Evolutionary conservation across 495 filamentous ascomycete species (phyloP), one percentile per base, ranked within the genome.

Genomic region (Podospora comata): DNA sequence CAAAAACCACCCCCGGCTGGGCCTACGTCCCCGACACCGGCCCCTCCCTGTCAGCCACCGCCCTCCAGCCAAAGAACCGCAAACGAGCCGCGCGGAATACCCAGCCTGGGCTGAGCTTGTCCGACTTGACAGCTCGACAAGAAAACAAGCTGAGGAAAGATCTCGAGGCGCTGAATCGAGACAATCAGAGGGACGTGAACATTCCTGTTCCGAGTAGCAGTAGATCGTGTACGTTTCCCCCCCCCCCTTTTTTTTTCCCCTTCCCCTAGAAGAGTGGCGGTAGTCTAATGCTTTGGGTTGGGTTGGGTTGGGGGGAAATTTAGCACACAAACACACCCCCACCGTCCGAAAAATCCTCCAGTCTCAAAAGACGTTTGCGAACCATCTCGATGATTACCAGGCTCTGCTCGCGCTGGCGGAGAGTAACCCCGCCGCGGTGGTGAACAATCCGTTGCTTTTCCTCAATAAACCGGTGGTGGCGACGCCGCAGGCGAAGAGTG

Each of bases 261-360:
- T 13, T 23, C 11, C 20, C 30, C n/a, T 28, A 32, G 1, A 23
- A 23, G 23, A 23, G 23, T 23, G 23, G 23, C 23, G 1, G 23
- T 23, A 23, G 23, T 23, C 23, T 23, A 23, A 23, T 23, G 23
- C 1, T 23, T 23, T 23, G 23, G 23, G 23, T 1, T 23, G 1
- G 1, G 23, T 2, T 2, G 23, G 23, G 23, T 23, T 23, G 23
- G 23, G 23, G 1, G 23, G 1, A 23, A 23, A 23, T 23, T 23
- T 23, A 76, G 74, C 74, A 61, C 70, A 75, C 65, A 92, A 93
- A 77, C 84, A 85, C 65, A 93, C 93, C 19, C 83, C 90, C 3
- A 91, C 89, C 74, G 91, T 95, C n/a, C 91, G 92, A 71, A 91
- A 91, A 74, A 95, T 97, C 71, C 82, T 97, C n/a, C 87, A 89